Conservation (phyloP, 441 rosid species). For the Arabidopsis lyrata region DNA sequence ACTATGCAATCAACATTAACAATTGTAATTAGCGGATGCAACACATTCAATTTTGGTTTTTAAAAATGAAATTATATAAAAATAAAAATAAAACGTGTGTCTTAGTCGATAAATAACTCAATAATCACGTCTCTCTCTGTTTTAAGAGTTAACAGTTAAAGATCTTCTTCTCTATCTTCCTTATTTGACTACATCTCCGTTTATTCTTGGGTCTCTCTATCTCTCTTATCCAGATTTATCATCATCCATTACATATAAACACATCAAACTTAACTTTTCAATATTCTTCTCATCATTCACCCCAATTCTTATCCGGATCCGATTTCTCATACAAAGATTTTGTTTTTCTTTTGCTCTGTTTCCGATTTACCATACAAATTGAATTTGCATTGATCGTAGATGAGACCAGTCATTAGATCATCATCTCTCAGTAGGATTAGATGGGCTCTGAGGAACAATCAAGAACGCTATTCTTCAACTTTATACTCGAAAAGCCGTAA, state of each 20-base stretch:
- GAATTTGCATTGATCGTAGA: conserved; percentile 49
- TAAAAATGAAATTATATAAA: no score
- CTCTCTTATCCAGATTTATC: conserved; percentile 31
- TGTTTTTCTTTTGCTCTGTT: conserved; percentile 14
- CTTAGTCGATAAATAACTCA: neutral
- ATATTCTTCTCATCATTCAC: conserved; percentile 24
- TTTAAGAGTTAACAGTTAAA: conserved; percentile 19
- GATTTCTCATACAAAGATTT: conserved; percentile 6
- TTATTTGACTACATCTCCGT: conserved; percentile 3
- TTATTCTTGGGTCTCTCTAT: conserved; percentile 20
- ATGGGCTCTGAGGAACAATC: conserved; percentile 50
- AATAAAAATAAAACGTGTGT: neutral
- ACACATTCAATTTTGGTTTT: neutral
- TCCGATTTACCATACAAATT: no score
- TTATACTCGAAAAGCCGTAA: conserved; percentile 42
- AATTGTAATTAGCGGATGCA: neutral
- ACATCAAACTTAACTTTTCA: conserved; percentile 9
- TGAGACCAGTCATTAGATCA: conserved; percentile 64
- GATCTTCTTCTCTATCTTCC: conserved; percentile 19
- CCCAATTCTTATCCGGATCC: conserved; percentile 28
- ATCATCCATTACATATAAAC: neutral
- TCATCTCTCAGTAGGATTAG: conserved; percentile 48
- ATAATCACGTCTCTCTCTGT: conserved; percentile 23
- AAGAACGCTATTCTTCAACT: conserved; percentile 41
- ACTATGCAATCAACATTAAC: conserved; percentile 8